These are phyloP conservation scores for Wickerhamomyces ciferrii DNA, from an alignment of 805 yeast species.

Conservation along the genomic window DNA sequence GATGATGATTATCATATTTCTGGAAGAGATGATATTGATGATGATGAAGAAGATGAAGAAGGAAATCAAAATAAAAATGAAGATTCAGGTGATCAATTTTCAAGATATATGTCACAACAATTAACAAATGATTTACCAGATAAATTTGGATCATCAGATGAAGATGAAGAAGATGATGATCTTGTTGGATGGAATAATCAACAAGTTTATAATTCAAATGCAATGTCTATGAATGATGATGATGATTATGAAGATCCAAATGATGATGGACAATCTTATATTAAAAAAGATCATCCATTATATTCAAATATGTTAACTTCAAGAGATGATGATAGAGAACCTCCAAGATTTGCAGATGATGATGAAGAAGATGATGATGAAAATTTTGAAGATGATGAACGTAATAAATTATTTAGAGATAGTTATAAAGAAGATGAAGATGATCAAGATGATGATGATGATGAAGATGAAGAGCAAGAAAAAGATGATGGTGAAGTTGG, in stretches of 20 bases:
- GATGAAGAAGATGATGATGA: conserved; percentile 16
- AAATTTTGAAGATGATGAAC: conserved; percentile 19
- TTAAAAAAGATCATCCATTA: conserved; percentile 53
- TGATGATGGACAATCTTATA: conserved; percentile 75
- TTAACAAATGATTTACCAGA: conserved; percentile 52
- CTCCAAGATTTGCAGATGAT: conserved; percentile 16
- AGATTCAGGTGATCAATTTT: conserved; percentile 21
- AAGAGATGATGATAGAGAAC: conserved; percentile 11
- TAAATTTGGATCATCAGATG: conserved; percentile 55
- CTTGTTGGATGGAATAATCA: conserved; percentile 17
- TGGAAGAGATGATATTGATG: conserved; percentile 22
- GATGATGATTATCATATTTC: conserved; percentile 21
- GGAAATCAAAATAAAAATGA: conserved; percentile 14
- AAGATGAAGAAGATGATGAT: conserved; percentile 28
- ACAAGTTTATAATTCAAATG: conserved; percentile 7
- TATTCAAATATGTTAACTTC: conserved; percentile 32
- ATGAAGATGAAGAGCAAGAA: conserved; percentile 23
- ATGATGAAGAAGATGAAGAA: conserved; percentile 25
- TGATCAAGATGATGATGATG: conserved; percentile 12
- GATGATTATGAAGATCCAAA: conserved; percentile 78
- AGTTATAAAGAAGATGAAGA: conserved; percentile 21
- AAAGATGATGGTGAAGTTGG: conserved; percentile 27
- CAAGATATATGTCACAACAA: conserved; percentile 68
- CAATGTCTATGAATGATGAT: conserved; percentile 35
- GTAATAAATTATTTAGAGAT: conserved; percentile 23